Evolutionary conservation across 208 protist genomes (phyloP).

Genomic region (Leptomonas pyrrhocoris): DNA sequence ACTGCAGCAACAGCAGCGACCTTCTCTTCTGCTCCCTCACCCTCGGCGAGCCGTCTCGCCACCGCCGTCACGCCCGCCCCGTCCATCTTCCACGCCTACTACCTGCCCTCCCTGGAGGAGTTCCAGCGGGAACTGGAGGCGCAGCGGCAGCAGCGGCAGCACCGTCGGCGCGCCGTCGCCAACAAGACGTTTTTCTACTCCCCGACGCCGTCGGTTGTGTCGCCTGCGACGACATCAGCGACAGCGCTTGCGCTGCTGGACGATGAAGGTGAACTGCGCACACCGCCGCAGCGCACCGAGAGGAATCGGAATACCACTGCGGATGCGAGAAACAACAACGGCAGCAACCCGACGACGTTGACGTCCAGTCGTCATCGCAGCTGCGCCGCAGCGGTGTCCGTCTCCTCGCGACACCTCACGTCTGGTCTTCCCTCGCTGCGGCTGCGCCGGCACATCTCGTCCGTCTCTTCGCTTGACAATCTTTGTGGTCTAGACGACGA

Average conservation of each 20-base stretch:
- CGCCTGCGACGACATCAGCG: slow-evolving; percentile 15
- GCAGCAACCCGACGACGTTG: neutral
- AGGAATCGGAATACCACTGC: too few relatives aligned
- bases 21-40: too few relatives aligned
- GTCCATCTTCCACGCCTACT: slow-evolving; percentile 37
- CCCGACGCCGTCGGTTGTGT: slow-evolving; percentile 19
- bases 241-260: slow-evolving; percentile 1
- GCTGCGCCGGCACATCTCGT: slow-evolving; percentile 2
- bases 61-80: neutral
- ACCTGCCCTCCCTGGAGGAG: slow-evolving; percentile 44
- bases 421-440: neutral
- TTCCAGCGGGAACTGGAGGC: slow-evolving; percentile 28
- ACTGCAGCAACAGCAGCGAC: slow-evolving; percentile 1
- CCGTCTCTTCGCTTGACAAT: neutral
- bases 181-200: slow-evolving; percentile 35
- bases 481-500: neutral
- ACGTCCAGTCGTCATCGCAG: neutral
- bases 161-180: slow-evolving; percentile 14
- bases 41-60: neutral
- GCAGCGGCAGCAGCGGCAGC: slow-evolving; percentile 25
- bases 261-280: neutral
- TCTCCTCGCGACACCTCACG: too few relatives aligned
- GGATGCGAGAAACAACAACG: neutral
- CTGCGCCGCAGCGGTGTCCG: slow-evolving; percentile 6
- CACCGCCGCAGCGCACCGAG: neutral